These are phyloP conservation scores for Hymenoscyphus salicellus DNA, from an alignment of 2,329 filamentous ascomycete genomes.

Conservation along the genomic window DNA sequence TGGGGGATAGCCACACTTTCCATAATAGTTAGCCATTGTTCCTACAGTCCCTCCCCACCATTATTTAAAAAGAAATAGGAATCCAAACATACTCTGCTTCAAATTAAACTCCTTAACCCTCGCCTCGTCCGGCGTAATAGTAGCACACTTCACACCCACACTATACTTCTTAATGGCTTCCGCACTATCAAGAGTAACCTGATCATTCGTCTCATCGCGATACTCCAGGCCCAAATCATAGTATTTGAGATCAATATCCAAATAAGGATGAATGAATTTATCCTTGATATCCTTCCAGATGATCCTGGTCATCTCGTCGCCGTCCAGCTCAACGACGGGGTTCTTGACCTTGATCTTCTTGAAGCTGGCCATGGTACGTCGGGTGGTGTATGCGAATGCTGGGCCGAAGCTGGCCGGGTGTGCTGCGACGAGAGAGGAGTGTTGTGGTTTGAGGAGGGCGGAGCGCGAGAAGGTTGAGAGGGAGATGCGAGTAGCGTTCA, in stretches of 20 bases:
- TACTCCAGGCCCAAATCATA: constrained; percentile 92
- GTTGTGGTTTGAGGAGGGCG: background rate
- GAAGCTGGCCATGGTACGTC: constrained; percentile 53
- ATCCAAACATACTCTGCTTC: constrained; percentile 75
- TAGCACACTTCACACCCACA: constrained; percentile 98
- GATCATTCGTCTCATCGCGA: constrained; percentile 92
- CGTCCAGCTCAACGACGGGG: constrained; percentile 95
- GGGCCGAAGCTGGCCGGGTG: constrained; percentile 22
- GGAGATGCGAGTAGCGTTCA: constrained; percentile 14
- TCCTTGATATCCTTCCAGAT: constrained; percentile 99
- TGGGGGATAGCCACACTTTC: constrained; percentile 94
- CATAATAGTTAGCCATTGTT: constrained; percentile 14
- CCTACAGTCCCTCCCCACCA: too few relatives aligned
- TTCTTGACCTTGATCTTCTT: constrained; percentile 99
- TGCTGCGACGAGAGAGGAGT: constrained; percentile 3
- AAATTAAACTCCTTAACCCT: constrained; percentile 97
- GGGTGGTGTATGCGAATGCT: constrained; percentile 33
- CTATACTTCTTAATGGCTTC: constrained; percentile 99
- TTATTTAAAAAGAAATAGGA: background rate
- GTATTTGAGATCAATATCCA: constrained; percentile 98
- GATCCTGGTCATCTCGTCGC: constrained; percentile 94
- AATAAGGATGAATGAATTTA: constrained; percentile 94
- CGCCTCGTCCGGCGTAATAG: constrained; percentile 96
- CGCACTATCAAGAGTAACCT: constrained; percentile 92
- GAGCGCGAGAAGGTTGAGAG: constrained; percentile 4